phyloP scores from a whole-genome alignment of 225 moss, liverwort and hornwort genomes.

The Anthoceros angustus region DNA sequence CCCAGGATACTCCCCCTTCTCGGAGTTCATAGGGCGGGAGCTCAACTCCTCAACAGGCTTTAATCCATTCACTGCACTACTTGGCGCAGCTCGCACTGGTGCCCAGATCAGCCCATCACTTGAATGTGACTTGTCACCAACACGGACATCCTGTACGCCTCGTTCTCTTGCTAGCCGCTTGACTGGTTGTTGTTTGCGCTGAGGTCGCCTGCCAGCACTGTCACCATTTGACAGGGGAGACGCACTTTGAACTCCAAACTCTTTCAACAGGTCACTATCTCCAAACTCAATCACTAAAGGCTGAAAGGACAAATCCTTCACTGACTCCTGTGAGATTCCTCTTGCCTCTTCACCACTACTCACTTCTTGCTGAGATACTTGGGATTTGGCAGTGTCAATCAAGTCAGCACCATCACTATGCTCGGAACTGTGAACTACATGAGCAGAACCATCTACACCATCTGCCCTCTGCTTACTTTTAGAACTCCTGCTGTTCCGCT shows the following conservation, averaged over 20 bases:
- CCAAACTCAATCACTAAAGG: constrained; percentile 11
- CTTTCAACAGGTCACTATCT: constrained; percentile 27
- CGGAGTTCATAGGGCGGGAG: constrained; percentile 7
- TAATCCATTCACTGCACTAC: constrained; percentile 14
- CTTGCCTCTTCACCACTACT: constrained; percentile 9
- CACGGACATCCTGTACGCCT: constrained; percentile 61
- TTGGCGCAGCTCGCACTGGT: constrained; percentile 57
- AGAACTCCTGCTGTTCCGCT: constrained; percentile 31
- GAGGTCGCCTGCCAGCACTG: constrained; percentile 38
- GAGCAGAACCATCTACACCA: constrained; percentile 19
- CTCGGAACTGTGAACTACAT: constrained; percentile 12
- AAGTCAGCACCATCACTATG: constrained; percentile 37
- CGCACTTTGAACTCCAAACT: constrained; percentile 47
- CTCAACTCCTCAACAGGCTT: constrained; percentile 17
- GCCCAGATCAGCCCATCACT: constrained; percentile 88
- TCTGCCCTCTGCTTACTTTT: constrained; percentile 46
- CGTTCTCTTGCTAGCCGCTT: constrained; percentile 41
- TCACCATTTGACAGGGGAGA: constrained; percentile 62
- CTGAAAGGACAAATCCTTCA: constrained; percentile 12
- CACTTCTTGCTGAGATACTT: constrained; percentile 22
- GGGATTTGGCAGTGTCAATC: constrained; percentile 15
- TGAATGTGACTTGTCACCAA: constrained; percentile 56
- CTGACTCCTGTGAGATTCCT: constrained; percentile 11
- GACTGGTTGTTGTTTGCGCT: constrained; percentile 44
- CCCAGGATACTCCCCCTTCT: constrained; percentile 12